These are phyloP conservation scores for Russula dissimulans DNA, from an alignment of 768 basidiomycete species.

Conservation along the genomic window DNA sequence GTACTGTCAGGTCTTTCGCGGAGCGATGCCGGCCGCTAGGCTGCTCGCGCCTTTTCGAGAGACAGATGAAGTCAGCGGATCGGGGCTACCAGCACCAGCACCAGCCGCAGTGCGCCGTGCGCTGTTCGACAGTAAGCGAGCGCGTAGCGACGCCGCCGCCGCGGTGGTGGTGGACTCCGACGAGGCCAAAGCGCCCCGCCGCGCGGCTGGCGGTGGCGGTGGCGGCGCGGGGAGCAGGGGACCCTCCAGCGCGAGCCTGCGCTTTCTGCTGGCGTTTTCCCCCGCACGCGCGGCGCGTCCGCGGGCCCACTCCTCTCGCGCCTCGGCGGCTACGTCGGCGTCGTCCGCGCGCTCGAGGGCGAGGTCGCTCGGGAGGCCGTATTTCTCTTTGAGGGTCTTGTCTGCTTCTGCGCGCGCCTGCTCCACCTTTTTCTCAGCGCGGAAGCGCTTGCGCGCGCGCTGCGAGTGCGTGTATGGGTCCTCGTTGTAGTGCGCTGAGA, in stretches of 20 bases:
- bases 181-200: background rate
- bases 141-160: conserved; percentile 12
- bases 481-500: conserved; percentile 68
- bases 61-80: background rate
- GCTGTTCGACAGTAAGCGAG: conserved; percentile 16
- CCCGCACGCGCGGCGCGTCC: conserved; percentile 40
- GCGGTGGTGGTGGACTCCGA: background rate
- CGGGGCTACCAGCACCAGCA: background rate
- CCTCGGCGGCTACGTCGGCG: conserved; percentile 42
- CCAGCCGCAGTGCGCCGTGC: conserved; percentile 6
- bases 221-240: conserved; percentile 1
- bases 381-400: conserved; percentile 60
- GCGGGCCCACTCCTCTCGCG: conserved; percentile 53
- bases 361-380: conserved; percentile 66
- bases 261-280: conserved; percentile 39
- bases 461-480: conserved; percentile 82
- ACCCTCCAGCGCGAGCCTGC: conserved; percentile 26
- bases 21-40: conserved; percentile 7
- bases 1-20: conserved; percentile 7
- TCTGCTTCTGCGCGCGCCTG: conserved; percentile 60
- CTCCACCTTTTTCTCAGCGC: conserved; percentile 78
- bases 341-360: conserved; percentile 57
- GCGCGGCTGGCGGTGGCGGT: background rate
- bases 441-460: conserved; percentile 70
- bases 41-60: conserved; percentile 2